These are phyloP conservation scores for Cyberlindnera mycetangii DNA, from an alignment of 805 yeast species.

Conservation along the genomic window DNA sequence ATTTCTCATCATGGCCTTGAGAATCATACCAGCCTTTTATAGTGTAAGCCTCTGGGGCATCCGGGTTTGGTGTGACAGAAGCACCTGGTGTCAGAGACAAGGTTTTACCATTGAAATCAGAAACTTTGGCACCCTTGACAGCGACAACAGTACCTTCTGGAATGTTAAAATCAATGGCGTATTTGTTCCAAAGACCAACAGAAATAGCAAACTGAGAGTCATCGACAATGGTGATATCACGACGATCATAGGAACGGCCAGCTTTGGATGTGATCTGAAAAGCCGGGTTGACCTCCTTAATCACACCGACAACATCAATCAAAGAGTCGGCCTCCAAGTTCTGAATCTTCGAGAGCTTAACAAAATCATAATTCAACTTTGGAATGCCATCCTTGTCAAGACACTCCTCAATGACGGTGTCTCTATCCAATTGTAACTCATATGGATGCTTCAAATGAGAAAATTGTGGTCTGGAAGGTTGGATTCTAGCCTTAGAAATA, in stretches of 20 bases:
- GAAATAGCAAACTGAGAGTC: constrained; percentile 71
- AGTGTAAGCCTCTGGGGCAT: constrained; percentile 79
- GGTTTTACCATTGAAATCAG: constrained; percentile 84
- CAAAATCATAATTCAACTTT: constrained; percentile 71
- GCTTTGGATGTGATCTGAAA: constrained; percentile 84
- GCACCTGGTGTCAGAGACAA: constrained; percentile 80
- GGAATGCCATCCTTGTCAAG: constrained; percentile 68
- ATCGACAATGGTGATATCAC: constrained; percentile 86
- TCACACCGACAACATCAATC: constrained; percentile 85
- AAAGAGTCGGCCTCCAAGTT: constrained; percentile 66
- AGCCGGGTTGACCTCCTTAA: constrained; percentile 71
- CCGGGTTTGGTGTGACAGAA: constrained; percentile 76
- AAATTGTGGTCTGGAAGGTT: constrained; percentile 81
- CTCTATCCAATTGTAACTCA: constrained; percentile 79
- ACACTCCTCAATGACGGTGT: constrained; percentile 71
- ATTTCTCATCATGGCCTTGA: constrained; percentile 61
- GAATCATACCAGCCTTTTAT: constrained; percentile 95
- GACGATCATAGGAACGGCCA: constrained; percentile 88
- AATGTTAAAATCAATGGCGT: constrained; percentile 72
- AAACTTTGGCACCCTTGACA: constrained; percentile 83
- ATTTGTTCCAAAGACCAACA: constrained; percentile 88
- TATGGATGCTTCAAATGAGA: constrained; percentile 83
- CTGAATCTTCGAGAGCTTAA: constrained; percentile 63
- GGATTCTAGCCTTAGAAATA: constrained; percentile 76
- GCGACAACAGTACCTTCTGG: constrained; percentile 86